Conservation (phyloP, 306 rosid species). For the Acacia acuminata region DNA sequence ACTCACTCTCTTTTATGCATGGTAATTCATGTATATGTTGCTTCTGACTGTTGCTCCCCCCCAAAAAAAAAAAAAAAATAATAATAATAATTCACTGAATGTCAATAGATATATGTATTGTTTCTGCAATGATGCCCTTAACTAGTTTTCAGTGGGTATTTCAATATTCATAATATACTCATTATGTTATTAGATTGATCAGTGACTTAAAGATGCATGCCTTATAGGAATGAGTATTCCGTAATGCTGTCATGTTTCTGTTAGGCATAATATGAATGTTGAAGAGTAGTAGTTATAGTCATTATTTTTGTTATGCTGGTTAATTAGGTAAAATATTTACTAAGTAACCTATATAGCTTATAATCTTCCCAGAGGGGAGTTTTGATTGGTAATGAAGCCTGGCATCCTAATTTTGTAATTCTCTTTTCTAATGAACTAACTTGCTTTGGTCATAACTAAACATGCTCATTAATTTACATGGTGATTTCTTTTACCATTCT, state of each 20-base stretch:
- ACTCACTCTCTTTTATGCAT: neutral
- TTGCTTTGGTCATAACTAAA: neutral
- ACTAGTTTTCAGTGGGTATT: neutral
- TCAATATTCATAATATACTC: neutral
- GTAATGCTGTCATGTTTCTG: neutral
- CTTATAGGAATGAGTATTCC: neutral
- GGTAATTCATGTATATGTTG: neutral
- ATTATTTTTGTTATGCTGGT: neutral
- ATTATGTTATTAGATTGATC: neutral
- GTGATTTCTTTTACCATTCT: neutral
- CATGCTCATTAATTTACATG: neutral
- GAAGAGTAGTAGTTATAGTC: neutral
- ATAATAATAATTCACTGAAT: too few relatives aligned
- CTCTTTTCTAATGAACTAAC: neutral
- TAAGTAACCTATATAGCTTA: neutral
- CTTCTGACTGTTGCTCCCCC: neutral
- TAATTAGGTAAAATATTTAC: neutral
- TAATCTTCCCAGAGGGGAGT: neutral
- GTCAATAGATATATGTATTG: neutral
- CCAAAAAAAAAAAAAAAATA: too few relatives aligned
- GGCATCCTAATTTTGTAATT: neutral
- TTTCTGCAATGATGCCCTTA: too few relatives aligned
- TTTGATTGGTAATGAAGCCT: neutral
- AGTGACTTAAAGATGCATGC: neutral
- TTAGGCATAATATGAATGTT: neutral